phyloP scores from a whole-genome alignment of 768 basidiomycete species.

The Chalciporus pseudorubinellus region DNA sequence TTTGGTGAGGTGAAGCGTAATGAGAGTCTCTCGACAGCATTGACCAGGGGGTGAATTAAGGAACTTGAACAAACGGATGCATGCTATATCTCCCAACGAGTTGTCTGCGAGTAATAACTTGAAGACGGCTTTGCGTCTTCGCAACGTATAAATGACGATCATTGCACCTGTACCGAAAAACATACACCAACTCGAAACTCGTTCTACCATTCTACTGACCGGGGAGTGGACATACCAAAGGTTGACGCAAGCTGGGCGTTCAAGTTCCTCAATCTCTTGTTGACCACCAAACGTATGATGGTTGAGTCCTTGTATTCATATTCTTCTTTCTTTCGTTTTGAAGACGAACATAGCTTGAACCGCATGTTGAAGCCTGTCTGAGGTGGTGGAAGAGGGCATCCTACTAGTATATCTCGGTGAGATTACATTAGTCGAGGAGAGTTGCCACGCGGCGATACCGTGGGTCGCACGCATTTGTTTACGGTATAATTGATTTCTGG shows the following conservation, averaged over 20 bases:
- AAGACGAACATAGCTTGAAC: slow-evolving; percentile 1
- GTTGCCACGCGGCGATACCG: no score
- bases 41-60: slow-evolving; percentile 46
- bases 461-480: no score
- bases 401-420: no score
- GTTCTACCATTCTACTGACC: neutral
- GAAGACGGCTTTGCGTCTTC: slow-evolving; percentile 40
- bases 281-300: neutral
- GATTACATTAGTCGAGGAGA: no score
- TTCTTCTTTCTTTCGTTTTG: slow-evolving; percentile 1
- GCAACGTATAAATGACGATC: slow-evolving; percentile 43
- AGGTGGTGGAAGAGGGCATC: no score
- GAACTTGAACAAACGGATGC: slow-evolving; percentile 48
- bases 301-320: slow-evolving; percentile 7
- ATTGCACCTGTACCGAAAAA: slow-evolving; percentile 40
- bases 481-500: no score
- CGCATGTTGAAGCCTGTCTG: neutral
- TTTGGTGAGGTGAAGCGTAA: slow-evolving; percentile 50
- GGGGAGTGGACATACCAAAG: slow-evolving; percentile 5
- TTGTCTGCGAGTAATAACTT: slow-evolving; percentile 54
- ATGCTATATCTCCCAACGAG: slow-evolving; percentile 52
- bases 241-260: slow-evolving; percentile 13
- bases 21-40: slow-evolving; percentile 36
- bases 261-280: slow-evolving; percentile 8
- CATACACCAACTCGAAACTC: neutral